phyloP scores from a whole-genome alignment of 768 basidiomycete genomes.

The Chlorophyllum brunneum region DNA sequence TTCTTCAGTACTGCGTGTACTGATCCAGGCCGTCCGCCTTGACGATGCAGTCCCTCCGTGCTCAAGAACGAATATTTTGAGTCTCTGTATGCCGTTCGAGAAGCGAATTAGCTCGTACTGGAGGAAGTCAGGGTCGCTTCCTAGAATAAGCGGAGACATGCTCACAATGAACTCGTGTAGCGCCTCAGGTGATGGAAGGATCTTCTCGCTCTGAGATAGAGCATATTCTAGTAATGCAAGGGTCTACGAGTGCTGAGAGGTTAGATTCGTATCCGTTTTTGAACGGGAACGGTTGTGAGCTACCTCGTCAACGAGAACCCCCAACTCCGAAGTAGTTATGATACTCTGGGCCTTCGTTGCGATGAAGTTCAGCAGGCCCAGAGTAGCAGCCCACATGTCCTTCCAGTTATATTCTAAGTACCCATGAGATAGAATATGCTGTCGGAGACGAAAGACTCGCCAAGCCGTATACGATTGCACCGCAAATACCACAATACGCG shows the following conservation, averaged over 20 bases:
- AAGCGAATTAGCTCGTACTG: constrained; percentile 69
- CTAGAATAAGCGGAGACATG: constrained; percentile 9
- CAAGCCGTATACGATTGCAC: constrained; percentile 47
- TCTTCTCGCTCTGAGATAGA: constrained; percentile 46
- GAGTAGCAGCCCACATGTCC: constrained; percentile 56
- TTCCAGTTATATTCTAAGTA: constrained; percentile 60
- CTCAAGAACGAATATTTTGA: constrained; percentile 36
- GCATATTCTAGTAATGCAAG: constrained; percentile 50
- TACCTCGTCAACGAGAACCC: constrained; percentile 53
- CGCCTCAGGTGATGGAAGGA: constrained; percentile 50
- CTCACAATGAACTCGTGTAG: constrained; percentile 63
- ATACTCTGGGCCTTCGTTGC: constrained; percentile 50
- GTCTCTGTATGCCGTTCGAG: constrained; percentile 43
- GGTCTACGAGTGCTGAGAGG: constrained; percentile 29
- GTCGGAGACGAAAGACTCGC: constrained; percentile 31
- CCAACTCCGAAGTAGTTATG: constrained; percentile 48
- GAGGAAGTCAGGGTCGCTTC: neutral
- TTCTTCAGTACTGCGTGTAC: constrained; percentile 33
- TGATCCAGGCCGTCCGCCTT: constrained; percentile 21
- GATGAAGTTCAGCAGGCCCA: constrained; percentile 53
- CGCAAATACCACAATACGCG: constrained; percentile 56
- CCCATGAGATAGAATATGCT: neutral
- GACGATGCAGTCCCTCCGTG: constrained; percentile 18
- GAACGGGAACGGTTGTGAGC: constrained; percentile 9
- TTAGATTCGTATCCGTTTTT: neutral